Evolutionary conservation across 805 yeast species (phyloP).

Genomic region (Teunomyces panamensis): DNA sequence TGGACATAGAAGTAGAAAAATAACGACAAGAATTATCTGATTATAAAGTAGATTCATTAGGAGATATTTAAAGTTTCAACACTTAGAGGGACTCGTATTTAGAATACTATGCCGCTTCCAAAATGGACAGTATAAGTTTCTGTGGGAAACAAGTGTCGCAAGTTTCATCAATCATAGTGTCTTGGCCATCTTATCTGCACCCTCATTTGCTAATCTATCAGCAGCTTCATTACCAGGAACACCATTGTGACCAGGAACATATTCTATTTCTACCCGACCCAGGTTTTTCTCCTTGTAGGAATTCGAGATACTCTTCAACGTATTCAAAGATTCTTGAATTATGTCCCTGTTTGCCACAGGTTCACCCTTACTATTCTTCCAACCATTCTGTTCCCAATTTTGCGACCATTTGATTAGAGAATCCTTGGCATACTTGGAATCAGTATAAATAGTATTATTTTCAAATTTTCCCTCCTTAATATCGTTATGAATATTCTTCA

Average conservation of each 20-base stretch:
- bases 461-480: background rate
- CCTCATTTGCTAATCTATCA: constrained; percentile 61
- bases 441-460: constrained; percentile 54
- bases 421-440: constrained; percentile 65
- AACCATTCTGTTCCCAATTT: constrained; percentile 58
- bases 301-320: constrained; percentile 32
- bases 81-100: no score
- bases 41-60: no score
- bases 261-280: constrained; percentile 43
- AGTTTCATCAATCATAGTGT: background rate
- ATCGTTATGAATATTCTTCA: constrained; percentile 37
- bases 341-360: constrained; percentile 53
- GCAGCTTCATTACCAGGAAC: constrained; percentile 72
- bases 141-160: no score
- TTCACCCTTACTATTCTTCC: constrained; percentile 43
- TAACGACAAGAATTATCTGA: no score
- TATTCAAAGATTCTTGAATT: constrained; percentile 30
- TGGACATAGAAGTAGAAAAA: no score
- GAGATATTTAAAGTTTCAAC: no score
- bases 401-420: constrained; percentile 55
- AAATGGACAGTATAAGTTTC: no score
- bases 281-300: constrained; percentile 33
- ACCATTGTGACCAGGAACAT: constrained; percentile 76
- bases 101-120: no score
- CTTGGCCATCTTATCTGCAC: constrained; percentile 6